Conservation (phyloP, 2,329 filamentous ascomycete genomes). For the Zasmidium cellare region DNA sequence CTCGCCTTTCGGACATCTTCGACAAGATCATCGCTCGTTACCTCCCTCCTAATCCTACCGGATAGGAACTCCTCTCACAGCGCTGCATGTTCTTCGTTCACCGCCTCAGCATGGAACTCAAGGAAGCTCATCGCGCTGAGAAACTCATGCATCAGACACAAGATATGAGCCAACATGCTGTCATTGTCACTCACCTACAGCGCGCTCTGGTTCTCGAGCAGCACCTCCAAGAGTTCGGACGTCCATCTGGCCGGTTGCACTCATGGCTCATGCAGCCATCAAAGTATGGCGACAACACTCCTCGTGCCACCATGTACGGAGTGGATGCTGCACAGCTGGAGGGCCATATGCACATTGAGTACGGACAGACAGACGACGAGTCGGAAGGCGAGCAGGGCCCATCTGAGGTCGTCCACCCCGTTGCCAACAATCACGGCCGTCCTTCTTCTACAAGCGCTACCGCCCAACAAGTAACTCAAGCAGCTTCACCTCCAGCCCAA, state of each 20-base stretch:
- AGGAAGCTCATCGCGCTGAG: not conserved
- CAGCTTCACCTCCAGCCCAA: too few relatives aligned
- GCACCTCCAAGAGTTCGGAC: not conserved
- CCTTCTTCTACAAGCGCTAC: too few relatives aligned
- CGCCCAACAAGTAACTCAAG: too few relatives aligned
- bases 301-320: not conserved
- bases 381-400: not conserved
- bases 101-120: not conserved
- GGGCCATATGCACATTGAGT: not conserved
- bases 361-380: not conserved
- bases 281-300: not conserved
- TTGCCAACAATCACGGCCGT: too few relatives aligned
- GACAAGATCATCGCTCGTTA: not conserved
- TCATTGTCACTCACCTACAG: too few relatives aligned
- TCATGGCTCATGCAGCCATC: not conserved
- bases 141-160: not conserved
- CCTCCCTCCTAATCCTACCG: not conserved
- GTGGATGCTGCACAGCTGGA: not conserved
- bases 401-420: too few relatives aligned
- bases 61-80: not conserved
- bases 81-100: not conserved
- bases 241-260: not conserved
- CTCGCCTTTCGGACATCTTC: not conserved
- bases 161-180: not conserved
- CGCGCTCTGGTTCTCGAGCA: not conserved